Evolutionary conservation across 305 asterid species (phyloP).

Genomic region (Withania somnifera): DNA sequence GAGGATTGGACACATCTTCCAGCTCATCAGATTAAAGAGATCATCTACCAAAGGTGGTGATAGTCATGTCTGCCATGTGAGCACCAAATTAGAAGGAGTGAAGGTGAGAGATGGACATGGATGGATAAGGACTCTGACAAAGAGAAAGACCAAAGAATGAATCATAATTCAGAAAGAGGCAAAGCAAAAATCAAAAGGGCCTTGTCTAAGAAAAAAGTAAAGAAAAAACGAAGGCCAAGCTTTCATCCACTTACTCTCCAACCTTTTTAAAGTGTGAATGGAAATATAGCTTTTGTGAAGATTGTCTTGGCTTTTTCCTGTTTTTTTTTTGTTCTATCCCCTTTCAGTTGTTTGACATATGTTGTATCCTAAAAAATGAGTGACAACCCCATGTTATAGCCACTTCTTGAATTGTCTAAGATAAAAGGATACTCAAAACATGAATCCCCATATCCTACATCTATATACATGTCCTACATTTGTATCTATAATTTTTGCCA

Average conservation of each 20-base stretch:
- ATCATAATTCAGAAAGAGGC: neutral
- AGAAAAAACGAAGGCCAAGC: neutral
- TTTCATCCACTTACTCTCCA: neutral
- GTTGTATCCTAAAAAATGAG: neutral
- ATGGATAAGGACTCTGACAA: conserved; percentile 60
- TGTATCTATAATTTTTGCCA: neutral
- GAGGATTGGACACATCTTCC: conserved; percentile 70
- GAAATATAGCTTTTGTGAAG: conserved; percentile 2
- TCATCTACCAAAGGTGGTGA: conserved; percentile 32
- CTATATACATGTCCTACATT: neutral
- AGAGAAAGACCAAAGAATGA: conserved; percentile 45
- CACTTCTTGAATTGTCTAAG: neutral
- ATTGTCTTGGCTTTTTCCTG: neutral
- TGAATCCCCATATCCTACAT: neutral
- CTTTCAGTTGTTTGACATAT: conserved; percentile 1
- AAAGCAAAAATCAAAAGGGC: conserved; percentile 4
- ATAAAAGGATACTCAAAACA: neutral
- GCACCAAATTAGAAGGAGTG: conserved; percentile 48
- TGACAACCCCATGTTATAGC: conserved; percentile 1
- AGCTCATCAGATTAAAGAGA: conserved; percentile 52
- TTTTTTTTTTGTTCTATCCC: neutral
- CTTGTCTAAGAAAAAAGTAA: conserved; percentile 8
- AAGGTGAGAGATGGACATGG: conserved; percentile 54
- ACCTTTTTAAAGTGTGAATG: neutral
- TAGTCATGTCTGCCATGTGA: conserved; percentile 38